Conservation (phyloP, 768 basidiomycete species). For the Pulveroboletus sp. region DNA sequence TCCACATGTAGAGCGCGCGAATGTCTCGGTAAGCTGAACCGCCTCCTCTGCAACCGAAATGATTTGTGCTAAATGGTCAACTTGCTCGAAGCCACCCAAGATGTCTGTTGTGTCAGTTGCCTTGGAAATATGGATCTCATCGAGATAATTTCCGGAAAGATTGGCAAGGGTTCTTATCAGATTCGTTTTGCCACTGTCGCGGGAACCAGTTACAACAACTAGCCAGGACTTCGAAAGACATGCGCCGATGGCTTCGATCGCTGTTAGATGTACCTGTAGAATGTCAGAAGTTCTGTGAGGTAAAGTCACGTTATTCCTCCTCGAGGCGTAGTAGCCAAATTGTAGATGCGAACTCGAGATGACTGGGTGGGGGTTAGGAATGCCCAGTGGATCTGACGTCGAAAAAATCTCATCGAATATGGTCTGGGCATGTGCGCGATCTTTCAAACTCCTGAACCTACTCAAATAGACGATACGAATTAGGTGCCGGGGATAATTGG, state of each 20-base stretch:
- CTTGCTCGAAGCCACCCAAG: slow-evolving; percentile 93
- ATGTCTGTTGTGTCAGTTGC: slow-evolving; percentile 93
- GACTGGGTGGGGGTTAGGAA: slow-evolving; percentile 34
- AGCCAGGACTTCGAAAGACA: slow-evolving; percentile 79
- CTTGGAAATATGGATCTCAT: slow-evolving; percentile 74
- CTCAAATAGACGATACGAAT: slow-evolving; percentile 75
- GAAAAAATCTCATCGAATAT: slow-evolving; percentile 55
- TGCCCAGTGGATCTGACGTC: slow-evolving; percentile 29
- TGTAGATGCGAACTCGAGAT: slow-evolving; percentile 48
- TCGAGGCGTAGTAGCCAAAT: slow-evolving; percentile 55
- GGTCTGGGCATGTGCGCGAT: slow-evolving; percentile 48
- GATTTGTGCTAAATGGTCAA: slow-evolving; percentile 47
- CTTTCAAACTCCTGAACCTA: slow-evolving; percentile 74
- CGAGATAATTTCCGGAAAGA: slow-evolving; percentile 61
- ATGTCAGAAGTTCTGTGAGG: slow-evolving; percentile 44
- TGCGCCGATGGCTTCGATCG: slow-evolving; percentile 70
- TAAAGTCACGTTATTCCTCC: slow-evolving; percentile 31
- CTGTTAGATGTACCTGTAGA: slow-evolving; percentile 57
- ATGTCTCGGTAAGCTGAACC: slow-evolving; percentile 34
- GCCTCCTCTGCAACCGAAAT: slow-evolving; percentile 37
- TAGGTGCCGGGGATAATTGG: slow-evolving; percentile 53
- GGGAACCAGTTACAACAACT: slow-evolving; percentile 78
- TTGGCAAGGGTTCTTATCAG: slow-evolving; percentile 67
- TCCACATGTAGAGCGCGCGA: slow-evolving; percentile 33
- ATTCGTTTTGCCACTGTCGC: slow-evolving; percentile 73